Evolutionary conservation across 768 basidiomycete genomes (phyloP).

Genomic region (Epithele typhae): DNA sequence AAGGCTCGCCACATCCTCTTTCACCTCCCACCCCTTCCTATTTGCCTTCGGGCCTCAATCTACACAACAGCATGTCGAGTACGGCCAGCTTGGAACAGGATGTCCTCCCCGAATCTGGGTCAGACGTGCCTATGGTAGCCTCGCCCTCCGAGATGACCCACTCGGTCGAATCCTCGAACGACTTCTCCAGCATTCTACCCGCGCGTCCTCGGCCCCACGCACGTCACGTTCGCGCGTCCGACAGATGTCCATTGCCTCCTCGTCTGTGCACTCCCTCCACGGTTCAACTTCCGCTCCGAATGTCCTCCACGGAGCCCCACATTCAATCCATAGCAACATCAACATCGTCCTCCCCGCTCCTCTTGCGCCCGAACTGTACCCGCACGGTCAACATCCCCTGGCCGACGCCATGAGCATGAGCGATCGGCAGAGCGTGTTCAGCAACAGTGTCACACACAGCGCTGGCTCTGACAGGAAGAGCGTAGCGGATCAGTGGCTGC

Average conservation of each 20-base stretch:
- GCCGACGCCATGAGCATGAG: not conserved
- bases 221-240: constrained; percentile 25
- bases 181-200: constrained; percentile 9
- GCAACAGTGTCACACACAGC: too few relatives aligned
- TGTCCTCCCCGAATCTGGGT: not conserved
- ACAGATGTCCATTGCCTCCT: constrained; percentile 37
- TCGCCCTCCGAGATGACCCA: constrained; percentile 7
- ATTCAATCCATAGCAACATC: constrained; percentile 54
- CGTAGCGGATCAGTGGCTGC: constrained; percentile 15
- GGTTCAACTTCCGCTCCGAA: constrained; percentile 21
- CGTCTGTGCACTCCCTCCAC: constrained; percentile 25
- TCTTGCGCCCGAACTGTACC: constrained; percentile 38
- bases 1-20: constrained; percentile 15
- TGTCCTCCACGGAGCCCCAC: constrained; percentile 54
- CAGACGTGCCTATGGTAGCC: not conserved
- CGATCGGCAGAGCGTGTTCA: constrained; percentile 6
- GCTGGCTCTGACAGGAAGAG: constrained; percentile 5
- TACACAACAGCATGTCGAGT: constrained; percentile 17
- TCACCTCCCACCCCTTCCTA: constrained; percentile 19
- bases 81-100: constrained; percentile 8
- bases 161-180: constrained; percentile 20
- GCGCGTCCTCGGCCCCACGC: constrained; percentile 12
- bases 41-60: constrained; percentile 10
- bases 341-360: constrained; percentile 69
- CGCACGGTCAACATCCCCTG: not conserved